phyloP scores from a whole-genome alignment of 306 rosid species.

The Lupinus albus region DNA sequence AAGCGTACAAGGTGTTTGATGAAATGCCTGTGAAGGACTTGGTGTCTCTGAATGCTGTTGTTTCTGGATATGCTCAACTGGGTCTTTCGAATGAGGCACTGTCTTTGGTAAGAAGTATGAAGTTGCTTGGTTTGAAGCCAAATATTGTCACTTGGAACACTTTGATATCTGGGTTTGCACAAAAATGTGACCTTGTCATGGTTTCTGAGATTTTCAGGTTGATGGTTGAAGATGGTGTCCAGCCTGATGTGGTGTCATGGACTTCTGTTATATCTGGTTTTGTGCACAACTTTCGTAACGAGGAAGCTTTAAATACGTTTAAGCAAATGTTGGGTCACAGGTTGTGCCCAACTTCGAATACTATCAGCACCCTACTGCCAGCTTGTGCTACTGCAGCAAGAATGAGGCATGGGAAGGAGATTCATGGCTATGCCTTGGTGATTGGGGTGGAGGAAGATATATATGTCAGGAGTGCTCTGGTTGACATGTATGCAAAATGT shows the following conservation, averaged over 20 bases:
- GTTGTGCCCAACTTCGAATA: conserved; percentile 72
- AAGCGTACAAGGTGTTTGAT: conserved; percentile 62
- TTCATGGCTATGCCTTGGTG: conserved; percentile 64
- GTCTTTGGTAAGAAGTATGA: conserved; percentile 59
- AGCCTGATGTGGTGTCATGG: conserved; percentile 87
- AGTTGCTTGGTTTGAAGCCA: conserved; percentile 49
- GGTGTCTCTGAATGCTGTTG: conserved; percentile 81
- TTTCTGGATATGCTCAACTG: conserved; percentile 68
- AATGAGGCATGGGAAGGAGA: conserved; percentile 65
- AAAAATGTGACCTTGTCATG: conserved; percentile 60
- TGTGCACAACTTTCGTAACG: conserved; percentile 69
- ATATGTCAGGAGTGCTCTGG: conserved; percentile 79
- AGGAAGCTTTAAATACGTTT: conserved; percentile 66
- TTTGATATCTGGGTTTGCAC: conserved; percentile 76
- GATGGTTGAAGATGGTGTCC: conserved; percentile 58
- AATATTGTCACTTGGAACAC: conserved; percentile 84
- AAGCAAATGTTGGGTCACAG: conserved; percentile 61
- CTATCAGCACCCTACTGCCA: conserved; percentile 75
- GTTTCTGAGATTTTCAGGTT: conserved; percentile 53
- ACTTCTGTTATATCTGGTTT: conserved; percentile 82
- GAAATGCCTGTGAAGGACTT: conserved; percentile 65
- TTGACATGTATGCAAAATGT: conserved; percentile 92
- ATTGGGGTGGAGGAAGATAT: conserved; percentile 69
- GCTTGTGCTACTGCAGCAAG: conserved; percentile 72
- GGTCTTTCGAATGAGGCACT: conserved; percentile 64